Percentiles rank a stretch among this genome's conserved stretches.
Conservation (phyloP, 352 stramenopile genomes). For the Elongisporangium prolatum region DNA sequence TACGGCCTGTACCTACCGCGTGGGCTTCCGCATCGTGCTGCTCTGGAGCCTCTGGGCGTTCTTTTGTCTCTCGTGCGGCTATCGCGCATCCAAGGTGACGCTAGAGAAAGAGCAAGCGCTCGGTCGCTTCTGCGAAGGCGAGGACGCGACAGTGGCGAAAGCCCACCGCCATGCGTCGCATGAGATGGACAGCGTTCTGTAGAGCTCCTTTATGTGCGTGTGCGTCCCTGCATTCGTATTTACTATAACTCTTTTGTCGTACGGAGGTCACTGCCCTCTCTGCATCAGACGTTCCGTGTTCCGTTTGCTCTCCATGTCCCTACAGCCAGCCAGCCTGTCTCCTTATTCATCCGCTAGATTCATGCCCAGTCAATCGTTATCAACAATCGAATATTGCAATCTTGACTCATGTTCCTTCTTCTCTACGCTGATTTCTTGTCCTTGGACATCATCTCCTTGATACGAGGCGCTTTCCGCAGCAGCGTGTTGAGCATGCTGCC, state of each 20-base stretch:
- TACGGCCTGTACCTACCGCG: constrained; percentile 71
- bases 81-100: constrained; percentile 11
- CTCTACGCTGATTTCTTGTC: constrained; percentile 1
- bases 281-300: background rate
- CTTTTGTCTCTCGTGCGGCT: constrained; percentile 50
- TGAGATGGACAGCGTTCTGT: background rate
- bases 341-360: background rate
- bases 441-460: constrained; percentile 60
- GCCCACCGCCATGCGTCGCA: background rate
- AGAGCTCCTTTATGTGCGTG: background rate
- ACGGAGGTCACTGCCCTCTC: background rate
- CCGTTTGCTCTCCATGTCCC: background rate
- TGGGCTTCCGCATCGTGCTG: constrained; percentile 80
- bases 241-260: background rate
- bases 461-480: constrained; percentile 59
- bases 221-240: background rate
- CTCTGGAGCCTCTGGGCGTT: constrained; percentile 72
- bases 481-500: constrained; percentile 83
- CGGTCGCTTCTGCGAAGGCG: background rate
- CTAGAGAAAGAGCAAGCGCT: background rate
- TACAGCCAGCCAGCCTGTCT: no score
- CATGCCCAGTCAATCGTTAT: background rate
- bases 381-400: background rate
- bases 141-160: background rate
- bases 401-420: background rate